Evolutionary conservation across 140 eudicot species (phyloP).

Genomic region (Erigeron philadelphicus): DNA sequence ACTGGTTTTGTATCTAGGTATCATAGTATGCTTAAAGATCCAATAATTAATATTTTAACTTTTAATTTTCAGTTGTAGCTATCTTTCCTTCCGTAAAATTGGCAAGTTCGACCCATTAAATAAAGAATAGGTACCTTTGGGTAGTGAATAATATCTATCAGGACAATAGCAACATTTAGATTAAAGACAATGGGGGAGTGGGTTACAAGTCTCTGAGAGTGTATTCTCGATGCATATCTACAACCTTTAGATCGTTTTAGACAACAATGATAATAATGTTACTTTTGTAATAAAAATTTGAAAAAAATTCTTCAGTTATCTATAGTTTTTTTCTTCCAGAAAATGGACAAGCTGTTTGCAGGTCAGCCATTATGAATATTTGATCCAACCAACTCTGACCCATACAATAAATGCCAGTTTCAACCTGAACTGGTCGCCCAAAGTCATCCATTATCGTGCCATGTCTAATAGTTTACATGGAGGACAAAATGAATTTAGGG

Average conservation of each 20-base stretch:
- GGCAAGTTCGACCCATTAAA: neutral
- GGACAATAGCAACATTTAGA: neutral
- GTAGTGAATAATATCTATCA: neutral
- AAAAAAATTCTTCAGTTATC: neutral
- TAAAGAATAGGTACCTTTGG: neutral
- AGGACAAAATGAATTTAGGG: neutral
- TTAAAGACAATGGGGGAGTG: neutral
- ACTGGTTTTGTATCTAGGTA: neutral
- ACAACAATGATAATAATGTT: neutral
- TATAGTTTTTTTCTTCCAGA: no score
- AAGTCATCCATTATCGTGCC: neutral
- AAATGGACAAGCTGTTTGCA: no score
- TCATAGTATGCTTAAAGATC: neutral
- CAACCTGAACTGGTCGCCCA: no score
- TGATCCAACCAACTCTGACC: no score
- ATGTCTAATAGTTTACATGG: neutral
- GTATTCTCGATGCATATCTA: neutral
- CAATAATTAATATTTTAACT: neutral
- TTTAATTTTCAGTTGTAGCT: neutral
- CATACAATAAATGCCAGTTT: no score
- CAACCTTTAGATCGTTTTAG: neutral
- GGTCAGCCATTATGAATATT: no score
- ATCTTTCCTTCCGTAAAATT: neutral
- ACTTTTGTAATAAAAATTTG: neutral
- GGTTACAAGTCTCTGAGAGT: neutral